Percentiles rank a stretch among this genome's conserved stretches.
Evolutionary conservation across 331 rosid genomes (phyloP).

Genomic region (Dryas integrifolia): DNA sequence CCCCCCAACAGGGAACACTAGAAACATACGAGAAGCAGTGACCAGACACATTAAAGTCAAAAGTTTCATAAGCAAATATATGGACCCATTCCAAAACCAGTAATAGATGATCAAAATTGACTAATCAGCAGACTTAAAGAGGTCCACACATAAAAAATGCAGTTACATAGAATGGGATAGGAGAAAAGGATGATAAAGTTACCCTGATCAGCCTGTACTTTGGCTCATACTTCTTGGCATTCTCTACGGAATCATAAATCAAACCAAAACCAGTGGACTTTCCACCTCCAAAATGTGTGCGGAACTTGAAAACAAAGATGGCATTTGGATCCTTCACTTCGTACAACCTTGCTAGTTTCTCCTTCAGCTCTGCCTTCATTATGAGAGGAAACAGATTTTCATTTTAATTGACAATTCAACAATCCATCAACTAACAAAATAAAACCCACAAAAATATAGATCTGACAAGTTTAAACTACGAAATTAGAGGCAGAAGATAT

Average conservation of each 20-base stretch:
- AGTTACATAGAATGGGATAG: not conserved
- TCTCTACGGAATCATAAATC: conserved; percentile 49
- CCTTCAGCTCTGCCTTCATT: conserved; percentile 43
- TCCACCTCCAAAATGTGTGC: conserved; percentile 56
- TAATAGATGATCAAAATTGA: not conserved
- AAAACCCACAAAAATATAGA: not conserved
- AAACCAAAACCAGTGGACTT: conserved; percentile 49
- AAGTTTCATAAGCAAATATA: not conserved
- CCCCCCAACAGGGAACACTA: not conserved
- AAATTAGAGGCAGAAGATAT: not conserved
- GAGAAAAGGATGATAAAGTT: not conserved
- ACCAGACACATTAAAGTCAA: not conserved
- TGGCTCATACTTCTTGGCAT: conserved; percentile 50
- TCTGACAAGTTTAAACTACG: not conserved
- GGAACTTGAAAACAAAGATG: conserved; percentile 55
- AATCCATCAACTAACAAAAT: not conserved
- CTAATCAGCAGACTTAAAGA: not conserved
- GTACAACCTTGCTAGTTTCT: conserved; percentile 44
- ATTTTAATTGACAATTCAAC: not conserved
- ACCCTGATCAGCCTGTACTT: conserved; percentile 59
- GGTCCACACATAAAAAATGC: not conserved
- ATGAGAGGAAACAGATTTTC: not conserved
- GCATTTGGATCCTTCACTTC: conserved; percentile 46
- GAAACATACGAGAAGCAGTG: not conserved
- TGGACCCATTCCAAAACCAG: not conserved